These are phyloP conservation scores for Spencermartinsiella europaea DNA, from an alignment of 805 yeast species.

Conservation along the genomic window DNA sequence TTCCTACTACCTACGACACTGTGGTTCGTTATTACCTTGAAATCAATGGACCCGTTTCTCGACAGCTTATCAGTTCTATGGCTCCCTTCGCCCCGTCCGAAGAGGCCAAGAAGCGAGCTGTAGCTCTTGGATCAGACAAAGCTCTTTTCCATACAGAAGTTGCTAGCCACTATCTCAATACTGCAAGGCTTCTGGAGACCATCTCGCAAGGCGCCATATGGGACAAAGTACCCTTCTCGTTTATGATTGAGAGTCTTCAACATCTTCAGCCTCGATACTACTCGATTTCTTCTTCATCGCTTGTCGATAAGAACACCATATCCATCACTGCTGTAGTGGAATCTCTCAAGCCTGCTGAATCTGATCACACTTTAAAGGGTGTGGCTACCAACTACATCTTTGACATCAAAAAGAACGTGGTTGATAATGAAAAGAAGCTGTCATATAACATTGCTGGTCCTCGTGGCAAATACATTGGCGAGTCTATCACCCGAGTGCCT, in stretches of 20 bases:
- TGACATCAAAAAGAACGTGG: conserved; percentile 58
- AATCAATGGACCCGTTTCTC: conserved; percentile 87
- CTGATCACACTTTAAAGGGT: conserved; percentile 55
- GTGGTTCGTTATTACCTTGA: conserved; percentile 82
- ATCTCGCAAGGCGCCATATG: conserved; percentile 66
- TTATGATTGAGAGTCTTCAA: conserved; percentile 73
- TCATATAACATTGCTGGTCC: conserved; percentile 82
- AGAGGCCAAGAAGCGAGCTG: conserved; percentile 45
- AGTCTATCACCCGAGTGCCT: conserved; percentile 54
- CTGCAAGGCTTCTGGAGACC: conserved; percentile 65
- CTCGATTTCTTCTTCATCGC: conserved; percentile 88
- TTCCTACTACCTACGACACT: conserved; percentile 81
- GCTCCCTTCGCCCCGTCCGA: conserved; percentile 77
- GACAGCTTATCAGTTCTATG: conserved; percentile 71
- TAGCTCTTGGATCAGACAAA: conserved; percentile 60
- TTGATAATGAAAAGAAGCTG: conserved; percentile 25
- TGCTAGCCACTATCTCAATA: conserved; percentile 54
- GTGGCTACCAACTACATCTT: conserved; percentile 86
- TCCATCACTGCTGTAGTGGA: conserved; percentile 94
- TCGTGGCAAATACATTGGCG: conserved; percentile 46
- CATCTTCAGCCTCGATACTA: conserved; percentile 91
- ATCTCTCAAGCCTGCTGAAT: conserved; percentile 37
- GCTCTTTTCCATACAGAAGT: conserved; percentile 61
- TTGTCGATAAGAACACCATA: conserved; percentile 65
- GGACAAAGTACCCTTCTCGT: conserved; percentile 75